Evolutionary conservation across 345 rosid genomes (phyloP), one percentile per base, ranked within the genome.

Genomic region (Litchi chinensis): DNA sequence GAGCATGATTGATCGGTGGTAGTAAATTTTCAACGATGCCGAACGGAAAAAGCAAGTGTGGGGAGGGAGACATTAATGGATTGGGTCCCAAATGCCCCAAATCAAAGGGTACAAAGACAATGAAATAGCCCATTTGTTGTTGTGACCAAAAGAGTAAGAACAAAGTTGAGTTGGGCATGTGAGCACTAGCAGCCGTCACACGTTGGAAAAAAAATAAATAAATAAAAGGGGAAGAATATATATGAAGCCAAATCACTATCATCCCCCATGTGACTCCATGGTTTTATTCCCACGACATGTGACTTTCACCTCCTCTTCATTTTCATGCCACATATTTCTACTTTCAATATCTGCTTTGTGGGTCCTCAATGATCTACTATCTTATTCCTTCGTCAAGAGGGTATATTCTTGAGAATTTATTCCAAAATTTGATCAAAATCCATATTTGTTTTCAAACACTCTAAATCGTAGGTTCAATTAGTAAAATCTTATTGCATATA

Each of bases 31-130:
- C 74, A 60, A 69, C 22, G 21, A 60, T 41, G 67, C n/a, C 40
- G 8, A 59, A 40, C 19, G 52, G 13, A 43, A 52, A 71, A 70
- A 66, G 40, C 6, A 48, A 8, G 32, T 5, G 21, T 40, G 37
- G 43, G 21, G 19, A 1, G 19, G 2, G 26, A 74, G 57, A 44
- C 66, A 77, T 74, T 26, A 69, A 71, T 39, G 64, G 39, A 8
- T 79, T 24, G 85, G 83, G 83, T 11, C 83, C 85, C 78, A 77
- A 77, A 28, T 74, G 80, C 70, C 83, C 71, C 75, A 37, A 39
- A 43, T 74, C 79, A 70, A 56, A 9, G 79, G 79, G 41, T 76
- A 50, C 79, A 76, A 76, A 22, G 56, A 54, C 79, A 68, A 68
- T 54, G 4, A 19, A 68, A 56, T 21, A 39, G 41, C n/a, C 50